phyloP scores from a whole-genome alignment of 768 basidiomycete species.

The Tephrocybe sp. region DNA sequence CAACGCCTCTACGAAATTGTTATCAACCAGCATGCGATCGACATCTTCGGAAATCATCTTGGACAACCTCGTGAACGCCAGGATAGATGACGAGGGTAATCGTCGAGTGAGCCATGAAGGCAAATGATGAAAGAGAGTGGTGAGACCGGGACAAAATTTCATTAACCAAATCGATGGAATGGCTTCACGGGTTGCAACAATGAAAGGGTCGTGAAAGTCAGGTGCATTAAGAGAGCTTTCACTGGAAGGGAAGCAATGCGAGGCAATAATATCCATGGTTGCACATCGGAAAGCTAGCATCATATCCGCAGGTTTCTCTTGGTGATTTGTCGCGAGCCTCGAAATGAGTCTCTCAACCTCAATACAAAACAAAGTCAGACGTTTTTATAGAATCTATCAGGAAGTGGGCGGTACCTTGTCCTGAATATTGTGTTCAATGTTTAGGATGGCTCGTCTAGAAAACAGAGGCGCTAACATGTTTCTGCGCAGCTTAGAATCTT shows the following conservation, averaged over 20 bases:
- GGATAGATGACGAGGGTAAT: slow-evolving; percentile 8
- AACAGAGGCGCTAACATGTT: slow-evolving; percentile 35
- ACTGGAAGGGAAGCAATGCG: slow-evolving; percentile 38
- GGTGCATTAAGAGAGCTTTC: slow-evolving; percentile 29
- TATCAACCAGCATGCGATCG: slow-evolving; percentile 14
- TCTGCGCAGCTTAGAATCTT: slow-evolving; percentile 30
- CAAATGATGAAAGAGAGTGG: slow-evolving; percentile 7
- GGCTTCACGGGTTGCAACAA: slow-evolving; percentile 29
- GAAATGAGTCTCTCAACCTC: slow-evolving; percentile 33
- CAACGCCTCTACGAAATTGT: slow-evolving; percentile 6
- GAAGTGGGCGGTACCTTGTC: slow-evolving; percentile 26
- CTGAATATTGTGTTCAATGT: slow-evolving; percentile 34
- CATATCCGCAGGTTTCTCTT: slow-evolving; percentile 29
- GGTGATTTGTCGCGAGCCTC: slow-evolving; percentile 15
- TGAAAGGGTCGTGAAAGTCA: slow-evolving; percentile 33
- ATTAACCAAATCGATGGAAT: slow-evolving; percentile 30
- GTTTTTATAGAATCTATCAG: not conserved
- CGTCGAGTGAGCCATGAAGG: slow-evolving; percentile 14
- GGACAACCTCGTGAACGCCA: slow-evolving; percentile 13
- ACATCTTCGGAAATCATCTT: slow-evolving; percentile 13
- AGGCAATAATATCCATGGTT: slow-evolving; percentile 42
- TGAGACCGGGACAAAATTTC: slow-evolving; percentile 31
- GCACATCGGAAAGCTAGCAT: slow-evolving; percentile 41
- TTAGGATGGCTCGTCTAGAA: slow-evolving; percentile 35
- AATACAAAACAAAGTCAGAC: not conserved